Evolutionary conservation across 2,329 filamentous ascomycete genomes (phyloP).

Genomic region (Scortechinia acanthostroma): DNA sequence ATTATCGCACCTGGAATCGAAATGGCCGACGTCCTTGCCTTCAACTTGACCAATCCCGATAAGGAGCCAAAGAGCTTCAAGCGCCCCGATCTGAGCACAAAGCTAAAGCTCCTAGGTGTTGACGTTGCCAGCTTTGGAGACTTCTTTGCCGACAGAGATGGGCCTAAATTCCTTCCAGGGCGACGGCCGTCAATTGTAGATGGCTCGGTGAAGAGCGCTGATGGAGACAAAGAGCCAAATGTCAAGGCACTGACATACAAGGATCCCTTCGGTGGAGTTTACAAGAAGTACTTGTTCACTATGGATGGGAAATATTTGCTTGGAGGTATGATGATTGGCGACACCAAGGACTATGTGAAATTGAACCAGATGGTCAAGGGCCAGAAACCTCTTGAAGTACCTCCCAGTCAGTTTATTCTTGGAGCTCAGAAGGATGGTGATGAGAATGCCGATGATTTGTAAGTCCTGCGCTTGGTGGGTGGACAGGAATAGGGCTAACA

Average conservation of each 20-base stretch:
- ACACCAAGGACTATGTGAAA: constrained; percentile 84
- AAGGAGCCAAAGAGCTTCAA: constrained; percentile 69
- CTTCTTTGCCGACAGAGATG: constrained; percentile 84
- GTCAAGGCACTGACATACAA: constrained; percentile 84
- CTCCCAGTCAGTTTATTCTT: constrained; percentile 77
- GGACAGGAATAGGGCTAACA: constrained; percentile 4
- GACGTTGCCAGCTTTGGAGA: constrained; percentile 91
- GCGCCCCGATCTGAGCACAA: constrained; percentile 80
- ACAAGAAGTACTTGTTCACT: constrained; percentile 91
- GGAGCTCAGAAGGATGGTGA: constrained; percentile 70
- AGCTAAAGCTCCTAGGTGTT: constrained; percentile 81
- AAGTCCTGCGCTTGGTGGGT: not conserved
- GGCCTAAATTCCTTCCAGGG: constrained; percentile 67
- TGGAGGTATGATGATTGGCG: constrained; percentile 96
- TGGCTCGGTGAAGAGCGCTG: constrained; percentile 23
- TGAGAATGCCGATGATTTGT: constrained; percentile 68
- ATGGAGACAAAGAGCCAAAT: constrained; percentile 43
- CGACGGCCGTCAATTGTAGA: constrained; percentile 25
- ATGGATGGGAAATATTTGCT: constrained; percentile 82
- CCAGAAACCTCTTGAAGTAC: constrained; percentile 70
- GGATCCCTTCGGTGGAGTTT: constrained; percentile 79
- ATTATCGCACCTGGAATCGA: constrained; percentile 85
- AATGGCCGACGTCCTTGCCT: constrained; percentile 86
- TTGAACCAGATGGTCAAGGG: constrained; percentile 80
- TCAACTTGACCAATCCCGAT: constrained; percentile 81